Evolutionary conservation across 148 eudicot genomes (phyloP).

Genomic region (Rhododendron henanense): DNA sequence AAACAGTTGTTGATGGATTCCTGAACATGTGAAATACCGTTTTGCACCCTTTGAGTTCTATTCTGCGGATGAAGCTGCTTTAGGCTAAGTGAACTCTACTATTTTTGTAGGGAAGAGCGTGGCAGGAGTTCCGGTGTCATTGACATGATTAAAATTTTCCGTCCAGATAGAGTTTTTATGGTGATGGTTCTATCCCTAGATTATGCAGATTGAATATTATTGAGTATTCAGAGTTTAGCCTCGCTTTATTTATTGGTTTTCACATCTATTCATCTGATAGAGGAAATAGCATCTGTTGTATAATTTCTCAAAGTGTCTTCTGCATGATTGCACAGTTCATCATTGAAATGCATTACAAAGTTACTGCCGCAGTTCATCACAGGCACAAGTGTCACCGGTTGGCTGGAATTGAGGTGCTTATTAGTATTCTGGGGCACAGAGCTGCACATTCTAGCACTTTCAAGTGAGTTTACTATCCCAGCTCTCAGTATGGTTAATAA

Average conservation of each 20-base stretch:
- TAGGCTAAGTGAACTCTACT: constrained; percentile 1
- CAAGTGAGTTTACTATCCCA: constrained; percentile 39
- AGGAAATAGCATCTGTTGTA: constrained; percentile 1
- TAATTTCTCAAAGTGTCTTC: background rate
- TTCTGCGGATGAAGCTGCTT: constrained; percentile 3
- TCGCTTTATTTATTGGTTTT: background rate
- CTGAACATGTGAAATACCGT: constrained; percentile 54
- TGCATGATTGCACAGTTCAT: constrained; percentile 55
- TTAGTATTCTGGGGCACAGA: constrained; percentile 71
- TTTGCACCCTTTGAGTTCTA: constrained; percentile 8
- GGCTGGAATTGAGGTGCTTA: constrained; percentile 83
- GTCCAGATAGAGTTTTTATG: constrained; percentile 95
- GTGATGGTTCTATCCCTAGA: constrained; percentile 31
- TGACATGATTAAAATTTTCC: constrained; percentile 86
- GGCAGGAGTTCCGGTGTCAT: constrained; percentile 43
- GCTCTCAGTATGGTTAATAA: background rate
- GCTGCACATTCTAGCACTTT: constrained; percentile 80
- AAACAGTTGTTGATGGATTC: constrained; percentile 92
- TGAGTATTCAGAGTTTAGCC: background rate
- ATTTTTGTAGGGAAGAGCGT: constrained; percentile 54
- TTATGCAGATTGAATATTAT: background rate
- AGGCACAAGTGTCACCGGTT: constrained; percentile 77
- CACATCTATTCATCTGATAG: background rate
- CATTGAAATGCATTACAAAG: constrained; percentile 85
- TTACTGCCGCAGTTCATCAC: constrained; percentile 68